Evolutionary conservation across 2,329 filamentous ascomycete species (phyloP).

Genomic region (Xylaria sp.): DNA sequence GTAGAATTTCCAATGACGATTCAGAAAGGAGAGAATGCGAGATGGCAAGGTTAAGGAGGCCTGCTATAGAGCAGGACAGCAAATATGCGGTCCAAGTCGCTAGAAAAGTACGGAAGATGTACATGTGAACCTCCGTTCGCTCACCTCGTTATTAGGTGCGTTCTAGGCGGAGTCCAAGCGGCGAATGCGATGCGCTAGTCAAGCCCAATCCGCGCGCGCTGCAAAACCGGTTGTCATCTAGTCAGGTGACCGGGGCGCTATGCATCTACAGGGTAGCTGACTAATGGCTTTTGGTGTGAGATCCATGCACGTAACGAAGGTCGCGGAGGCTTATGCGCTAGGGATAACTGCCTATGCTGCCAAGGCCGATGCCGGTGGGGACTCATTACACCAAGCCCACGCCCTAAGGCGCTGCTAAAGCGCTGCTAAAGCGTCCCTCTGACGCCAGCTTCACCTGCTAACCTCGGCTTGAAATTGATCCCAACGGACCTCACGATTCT

Average conservation of each 20-base stretch:
- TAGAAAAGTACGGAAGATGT: background rate
- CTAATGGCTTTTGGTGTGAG: no score
- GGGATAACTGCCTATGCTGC: background rate
- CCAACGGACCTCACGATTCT: background rate
- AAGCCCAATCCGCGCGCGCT: background rate
- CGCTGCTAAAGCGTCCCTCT: no score
- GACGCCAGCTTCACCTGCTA: background rate
- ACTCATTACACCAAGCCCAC: no score
- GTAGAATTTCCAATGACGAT: background rate
- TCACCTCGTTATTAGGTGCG: background rate
- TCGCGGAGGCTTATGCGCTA: background rate
- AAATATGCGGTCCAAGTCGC: background rate
- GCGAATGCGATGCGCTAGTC: background rate
- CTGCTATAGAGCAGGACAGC: background rate
- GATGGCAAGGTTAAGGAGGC: background rate
- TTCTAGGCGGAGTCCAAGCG: background rate
- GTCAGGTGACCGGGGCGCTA: background rate
- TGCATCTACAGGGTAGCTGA: background rate
- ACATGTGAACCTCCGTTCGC: background rate
- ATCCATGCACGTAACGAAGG: no score
- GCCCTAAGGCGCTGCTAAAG: no score
- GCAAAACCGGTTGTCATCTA: background rate
- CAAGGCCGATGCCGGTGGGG: background rate
- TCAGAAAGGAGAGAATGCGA: background rate
- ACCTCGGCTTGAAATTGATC: background rate